Conservation (phyloP, 139 green algal species). For the Haematococcus lacustris region DNA sequence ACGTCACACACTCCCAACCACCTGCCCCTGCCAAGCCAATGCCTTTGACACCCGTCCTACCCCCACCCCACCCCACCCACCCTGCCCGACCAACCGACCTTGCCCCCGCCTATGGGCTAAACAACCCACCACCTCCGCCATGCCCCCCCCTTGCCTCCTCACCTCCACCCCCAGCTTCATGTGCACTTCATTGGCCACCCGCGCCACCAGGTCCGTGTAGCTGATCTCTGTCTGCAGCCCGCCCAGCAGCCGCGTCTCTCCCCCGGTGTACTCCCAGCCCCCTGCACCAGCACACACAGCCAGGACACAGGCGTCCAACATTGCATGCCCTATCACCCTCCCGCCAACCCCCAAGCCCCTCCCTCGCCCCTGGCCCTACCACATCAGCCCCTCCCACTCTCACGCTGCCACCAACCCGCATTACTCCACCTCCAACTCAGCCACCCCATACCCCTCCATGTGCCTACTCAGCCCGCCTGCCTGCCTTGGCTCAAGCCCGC, state of each 20-base stretch:
- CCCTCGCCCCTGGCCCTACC: too few relatives aligned
- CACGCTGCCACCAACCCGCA: too few relatives aligned
- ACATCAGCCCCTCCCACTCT: too few relatives aligned
- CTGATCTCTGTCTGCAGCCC: constrained; percentile 11
- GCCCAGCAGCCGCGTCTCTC: constrained; percentile 54
- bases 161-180: constrained; percentile 4
- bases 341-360: too few relatives aligned
- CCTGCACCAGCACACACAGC: constrained; percentile 1
- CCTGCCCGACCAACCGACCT: neutral
- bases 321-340: too few relatives aligned
- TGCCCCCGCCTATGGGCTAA: neutral
- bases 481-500: too few relatives aligned
- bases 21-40: neutral
- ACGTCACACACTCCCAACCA: neutral
- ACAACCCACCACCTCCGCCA: too few relatives aligned
- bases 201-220: neutral
- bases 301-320: too few relatives aligned
- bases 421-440: too few relatives aligned
- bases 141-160: neutral
- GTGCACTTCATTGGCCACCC: neutral
- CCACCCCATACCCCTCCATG: too few relatives aligned
- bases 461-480: too few relatives aligned
- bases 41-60: neutral
- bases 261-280: constrained; percentile 32
- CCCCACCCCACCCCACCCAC: too few relatives aligned